Conservation (phyloP, 768 basidiomycete genomes). For the Sarcodon aspratus region DNA sequence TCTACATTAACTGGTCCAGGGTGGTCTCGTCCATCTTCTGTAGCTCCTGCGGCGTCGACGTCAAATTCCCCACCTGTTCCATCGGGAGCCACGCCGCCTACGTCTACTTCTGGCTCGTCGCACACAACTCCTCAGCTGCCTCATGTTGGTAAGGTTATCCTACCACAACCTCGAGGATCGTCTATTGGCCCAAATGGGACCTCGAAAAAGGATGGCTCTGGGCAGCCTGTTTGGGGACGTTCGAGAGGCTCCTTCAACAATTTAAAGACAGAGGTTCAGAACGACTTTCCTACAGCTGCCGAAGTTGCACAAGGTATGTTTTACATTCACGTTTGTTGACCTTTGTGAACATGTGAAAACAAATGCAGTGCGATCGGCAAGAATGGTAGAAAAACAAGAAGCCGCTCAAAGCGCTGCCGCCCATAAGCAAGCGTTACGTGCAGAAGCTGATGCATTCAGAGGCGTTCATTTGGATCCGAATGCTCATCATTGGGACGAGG, state of each 20-base stretch:
- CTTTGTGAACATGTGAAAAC: background rate
- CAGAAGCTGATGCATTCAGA: slow-evolving; percentile 89
- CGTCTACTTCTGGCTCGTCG: slow-evolving; percentile 11
- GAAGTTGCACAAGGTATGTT: slow-evolving; percentile 80
- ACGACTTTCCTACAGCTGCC: slow-evolving; percentile 93
- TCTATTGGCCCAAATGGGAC: slow-evolving; percentile 19
- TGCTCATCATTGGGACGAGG: slow-evolving; percentile 97
- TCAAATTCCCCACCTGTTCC: slow-evolving; percentile 31
- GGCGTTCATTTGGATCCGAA: slow-evolving; percentile 91
- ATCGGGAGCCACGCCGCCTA: slow-evolving; percentile 20
- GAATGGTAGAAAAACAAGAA: slow-evolving; percentile 22
- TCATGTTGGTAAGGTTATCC: slow-evolving; percentile 55
- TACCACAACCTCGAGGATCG: slow-evolving; percentile 40
- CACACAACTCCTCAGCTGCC: slow-evolving; percentile 37
- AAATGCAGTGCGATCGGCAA: slow-evolving; percentile 9
- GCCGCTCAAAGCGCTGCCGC: slow-evolving; percentile 38
- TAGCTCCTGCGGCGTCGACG: slow-evolving; percentile 43
- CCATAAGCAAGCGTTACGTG: slow-evolving; percentile 54
- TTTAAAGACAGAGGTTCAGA: slow-evolving; percentile 26
- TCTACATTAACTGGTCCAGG: slow-evolving; percentile 51
- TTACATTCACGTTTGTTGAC: background rate
- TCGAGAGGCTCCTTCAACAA: slow-evolving; percentile 25
- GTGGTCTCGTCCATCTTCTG: slow-evolving; percentile 73
- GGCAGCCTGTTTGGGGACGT: slow-evolving; percentile 67
- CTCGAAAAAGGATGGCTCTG: slow-evolving; percentile 14